A percentile compares a stretch with the other conserved stretches of the same genome.
These are phyloP conservation scores for Gymnopilus junonius DNA, from an alignment of 768 basidiomycete species.

Conservation along the genomic window DNA sequence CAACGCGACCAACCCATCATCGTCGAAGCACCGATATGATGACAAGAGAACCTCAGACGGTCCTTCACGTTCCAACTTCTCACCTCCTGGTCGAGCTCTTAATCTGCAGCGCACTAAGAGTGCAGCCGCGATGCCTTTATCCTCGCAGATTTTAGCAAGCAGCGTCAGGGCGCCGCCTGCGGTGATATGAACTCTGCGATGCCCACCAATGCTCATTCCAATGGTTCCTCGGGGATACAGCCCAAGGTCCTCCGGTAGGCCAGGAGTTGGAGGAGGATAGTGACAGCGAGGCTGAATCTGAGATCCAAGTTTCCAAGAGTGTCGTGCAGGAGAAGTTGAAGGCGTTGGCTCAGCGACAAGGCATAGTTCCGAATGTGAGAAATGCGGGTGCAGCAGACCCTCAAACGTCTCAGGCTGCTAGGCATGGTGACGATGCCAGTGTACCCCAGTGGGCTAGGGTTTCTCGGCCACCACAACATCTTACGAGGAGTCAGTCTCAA, in stretches of 20 bases:
- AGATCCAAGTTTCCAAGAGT: slow-evolving; percentile 65
- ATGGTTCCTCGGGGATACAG: slow-evolving; percentile 47
- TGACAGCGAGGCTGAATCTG: slow-evolving; percentile 48
- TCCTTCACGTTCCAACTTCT: slow-evolving; percentile 11
- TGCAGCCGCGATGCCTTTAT: slow-evolving; percentile 61
- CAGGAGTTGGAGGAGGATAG: slow-evolving; percentile 73
- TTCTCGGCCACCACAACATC: slow-evolving; percentile 14
- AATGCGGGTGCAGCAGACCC: background rate
- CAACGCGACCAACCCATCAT: background rate
- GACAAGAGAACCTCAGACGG: background rate
- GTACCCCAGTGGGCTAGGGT: slow-evolving; percentile 31
- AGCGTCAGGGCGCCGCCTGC: slow-evolving; percentile 21
- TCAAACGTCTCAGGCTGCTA: slow-evolving; percentile 4
- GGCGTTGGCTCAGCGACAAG: slow-evolving; percentile 56
- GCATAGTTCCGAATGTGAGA: slow-evolving; percentile 29
- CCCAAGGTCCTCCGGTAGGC: slow-evolving; percentile 64
- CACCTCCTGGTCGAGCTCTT: slow-evolving; percentile 21
- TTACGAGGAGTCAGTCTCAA: slow-evolving; percentile 4
- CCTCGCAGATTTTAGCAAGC: slow-evolving; percentile 40
- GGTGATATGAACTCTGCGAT: slow-evolving; percentile 8
- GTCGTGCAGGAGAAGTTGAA: slow-evolving; percentile 71
- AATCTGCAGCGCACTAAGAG: slow-evolving; percentile 51
- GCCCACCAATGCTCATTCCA: background rate
- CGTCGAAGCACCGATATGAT: background rate
- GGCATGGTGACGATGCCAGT: slow-evolving; percentile 20